Conservation (phyloP, 345 rosid species). For the Durio zibethinus region DNA sequence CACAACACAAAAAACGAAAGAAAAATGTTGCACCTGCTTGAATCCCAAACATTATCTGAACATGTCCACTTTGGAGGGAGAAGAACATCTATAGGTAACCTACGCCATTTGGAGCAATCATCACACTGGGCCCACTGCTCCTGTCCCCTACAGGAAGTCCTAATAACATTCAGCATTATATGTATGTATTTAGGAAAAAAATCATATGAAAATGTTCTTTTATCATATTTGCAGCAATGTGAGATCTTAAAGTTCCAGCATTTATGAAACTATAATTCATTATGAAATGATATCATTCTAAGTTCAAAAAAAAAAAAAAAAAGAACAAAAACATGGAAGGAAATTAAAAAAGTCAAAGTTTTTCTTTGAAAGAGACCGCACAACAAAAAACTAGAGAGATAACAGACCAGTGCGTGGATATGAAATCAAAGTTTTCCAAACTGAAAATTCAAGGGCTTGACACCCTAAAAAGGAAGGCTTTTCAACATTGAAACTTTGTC, state of each 20-base stretch:
- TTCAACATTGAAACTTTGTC: not conserved
- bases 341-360: not conserved
- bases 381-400: not conserved
- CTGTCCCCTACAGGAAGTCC: constrained; percentile 40
- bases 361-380: not conserved
- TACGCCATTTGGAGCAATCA: constrained; percentile 82
- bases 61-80: constrained; percentile 81
- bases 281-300: not conserved
- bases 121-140: constrained; percentile 92
- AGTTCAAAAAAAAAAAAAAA: not conserved
- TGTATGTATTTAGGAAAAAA: not conserved
- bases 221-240: not conserved
- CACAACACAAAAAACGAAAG: not conserved
- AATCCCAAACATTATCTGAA: constrained; percentile 71
- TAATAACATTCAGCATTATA: constrained; percentile 13
- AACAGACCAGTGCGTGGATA: not conserved
- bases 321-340: not conserved
- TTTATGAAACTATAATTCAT: not conserved
- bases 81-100: constrained; percentile 63
- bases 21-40: constrained; percentile 41
- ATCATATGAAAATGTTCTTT: not conserved
- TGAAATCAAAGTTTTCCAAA: not conserved
- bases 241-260: not conserved
- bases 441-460: not conserved
- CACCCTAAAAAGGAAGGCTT: not conserved